phyloP scores from a whole-genome alignment of 495 filamentous ascomycete genomes.

The Podospora conica region DNA sequence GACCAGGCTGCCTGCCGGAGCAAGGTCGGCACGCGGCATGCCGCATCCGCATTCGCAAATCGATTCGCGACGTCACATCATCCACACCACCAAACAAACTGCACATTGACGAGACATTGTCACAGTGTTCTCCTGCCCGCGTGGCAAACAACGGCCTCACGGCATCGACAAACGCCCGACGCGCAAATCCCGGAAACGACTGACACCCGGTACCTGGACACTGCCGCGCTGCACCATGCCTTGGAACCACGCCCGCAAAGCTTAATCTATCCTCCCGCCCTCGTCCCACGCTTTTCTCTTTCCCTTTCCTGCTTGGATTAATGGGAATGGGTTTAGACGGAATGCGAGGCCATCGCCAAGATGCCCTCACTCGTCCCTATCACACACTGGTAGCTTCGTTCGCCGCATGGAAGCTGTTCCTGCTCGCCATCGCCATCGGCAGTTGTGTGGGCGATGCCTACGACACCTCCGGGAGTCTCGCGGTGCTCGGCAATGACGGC shows the following conservation, averaged over 20 bases:
- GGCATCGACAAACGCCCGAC: not conserved
- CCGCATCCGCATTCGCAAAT: not conserved
- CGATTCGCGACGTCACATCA: slow-evolving; percentile 10
- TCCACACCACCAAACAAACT: not conserved
- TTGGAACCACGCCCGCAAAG: slow-evolving; percentile 1
- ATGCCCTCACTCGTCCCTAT: slow-evolving; percentile 23
- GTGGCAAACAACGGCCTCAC: slow-evolving; percentile 2
- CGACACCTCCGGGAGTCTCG: slow-evolving; percentile 75
- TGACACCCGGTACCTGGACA: not conserved
- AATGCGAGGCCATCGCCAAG: slow-evolving; percentile 5
- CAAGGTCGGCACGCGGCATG: not conserved
- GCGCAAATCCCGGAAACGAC: slow-evolving; percentile 7
- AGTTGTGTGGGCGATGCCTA: slow-evolving; percentile 66
- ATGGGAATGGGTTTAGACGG: not conserved
- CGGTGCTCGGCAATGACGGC: slow-evolving; percentile 29
- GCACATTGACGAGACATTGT: too few species aligned
- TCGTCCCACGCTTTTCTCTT: not conserved
- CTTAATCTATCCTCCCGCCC: not conserved
- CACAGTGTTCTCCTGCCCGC: not conserved
- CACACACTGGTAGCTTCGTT: slow-evolving; percentile 36
- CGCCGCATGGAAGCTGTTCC: slow-evolving; percentile 63
- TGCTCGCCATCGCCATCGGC: slow-evolving; percentile 57
- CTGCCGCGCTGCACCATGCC: slow-evolving; percentile 2
- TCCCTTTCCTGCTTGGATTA: not conserved
- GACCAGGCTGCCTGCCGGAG: not conserved